Percentiles rank a stretch among this genome's conserved stretches.
Conservation (phyloP, 2,329 filamentous ascomycete genomes). For the Chrysoporthe cubensis region DNA sequence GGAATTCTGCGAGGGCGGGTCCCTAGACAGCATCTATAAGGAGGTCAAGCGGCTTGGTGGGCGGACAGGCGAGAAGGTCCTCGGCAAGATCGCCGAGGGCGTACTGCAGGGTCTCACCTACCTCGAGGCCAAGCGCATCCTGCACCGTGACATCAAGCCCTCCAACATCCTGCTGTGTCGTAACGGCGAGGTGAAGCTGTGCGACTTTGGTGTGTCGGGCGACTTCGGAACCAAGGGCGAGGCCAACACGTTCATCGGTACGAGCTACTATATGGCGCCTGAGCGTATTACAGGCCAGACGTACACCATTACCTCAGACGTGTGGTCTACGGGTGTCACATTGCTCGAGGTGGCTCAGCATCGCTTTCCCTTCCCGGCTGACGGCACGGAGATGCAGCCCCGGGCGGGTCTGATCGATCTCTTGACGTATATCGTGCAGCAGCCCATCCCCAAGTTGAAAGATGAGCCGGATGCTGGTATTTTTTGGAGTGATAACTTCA, state of each 20-base stretch:
- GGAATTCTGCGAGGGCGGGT: slow-evolving; percentile 98
- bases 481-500: slow-evolving; percentile 95
- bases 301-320: slow-evolving; percentile 97
- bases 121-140: slow-evolving; percentile 93
- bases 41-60: slow-evolving; percentile 96
- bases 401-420: slow-evolving; percentile 92
- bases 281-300: slow-evolving; percentile 97
- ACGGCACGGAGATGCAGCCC: slow-evolving; percentile 94
- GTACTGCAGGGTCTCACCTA: slow-evolving; percentile 94
- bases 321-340: slow-evolving; percentile 97
- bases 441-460: slow-evolving; percentile 92
- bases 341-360: slow-evolving; percentile 99
- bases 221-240: slow-evolving; percentile 99
- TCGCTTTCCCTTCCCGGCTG: slow-evolving; percentile 95
- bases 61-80: slow-evolving; percentile 92
- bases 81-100: slow-evolving; percentile 95
- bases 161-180: slow-evolving; percentile 95
- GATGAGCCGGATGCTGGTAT: slow-evolving; percentile 90
- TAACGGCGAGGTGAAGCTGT: slow-evolving; percentile 92
- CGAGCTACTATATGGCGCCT: slow-evolving; percentile 98
- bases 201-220: slow-evolving; percentile 96
- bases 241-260: slow-evolving; percentile 98
- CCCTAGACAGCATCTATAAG: slow-evolving; percentile 93
- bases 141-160: slow-evolving; percentile 98
- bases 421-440: slow-evolving; percentile 94